Conservation (phyloP, 768 basidiomycete genomes). For the Serendipita sp. region DNA sequence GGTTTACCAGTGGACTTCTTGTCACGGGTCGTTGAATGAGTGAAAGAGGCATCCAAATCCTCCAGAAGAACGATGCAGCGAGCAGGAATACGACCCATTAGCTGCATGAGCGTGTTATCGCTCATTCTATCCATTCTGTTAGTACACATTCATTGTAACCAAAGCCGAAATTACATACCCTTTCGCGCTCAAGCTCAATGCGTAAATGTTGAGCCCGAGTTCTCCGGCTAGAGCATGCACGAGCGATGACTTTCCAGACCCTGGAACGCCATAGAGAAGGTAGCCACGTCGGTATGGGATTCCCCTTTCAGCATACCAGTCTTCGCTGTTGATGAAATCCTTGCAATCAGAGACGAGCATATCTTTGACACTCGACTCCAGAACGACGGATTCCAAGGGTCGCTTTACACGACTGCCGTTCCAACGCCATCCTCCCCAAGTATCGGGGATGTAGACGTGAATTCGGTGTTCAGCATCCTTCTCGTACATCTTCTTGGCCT, state of each 20-base stretch:
- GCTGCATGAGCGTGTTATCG: conserved; percentile 70
- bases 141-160: background rate
- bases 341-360: conserved; percentile 69
- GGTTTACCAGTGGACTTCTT: conserved; percentile 32
- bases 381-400: conserved; percentile 73
- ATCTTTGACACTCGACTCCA: conserved; percentile 79
- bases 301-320: conserved; percentile 82
- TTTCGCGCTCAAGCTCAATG: conserved; percentile 76
- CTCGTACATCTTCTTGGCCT: conserved; percentile 81
- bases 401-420: conserved; percentile 80
- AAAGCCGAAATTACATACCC: conserved; percentile 22
- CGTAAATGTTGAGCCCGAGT: conserved; percentile 82
- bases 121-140: conserved; percentile 64
- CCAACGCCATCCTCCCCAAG: conserved; percentile 66
- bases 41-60: conserved; percentile 82
- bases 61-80: conserved; percentile 78
- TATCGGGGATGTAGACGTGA: conserved; percentile 81
- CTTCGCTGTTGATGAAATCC: conserved; percentile 46
- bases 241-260: conserved; percentile 76
- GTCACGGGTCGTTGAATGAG: conserved; percentile 54
- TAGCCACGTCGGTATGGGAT: conserved; percentile 85
- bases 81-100: conserved; percentile 77
- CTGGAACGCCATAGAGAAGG: conserved; percentile 70
- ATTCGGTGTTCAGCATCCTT: conserved; percentile 75
- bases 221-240: conserved; percentile 81